These are phyloP conservation scores for Trichoderma polysporum DNA, from an alignment of 2,329 filamentous ascomycete species.

Conservation along the genomic window DNA sequence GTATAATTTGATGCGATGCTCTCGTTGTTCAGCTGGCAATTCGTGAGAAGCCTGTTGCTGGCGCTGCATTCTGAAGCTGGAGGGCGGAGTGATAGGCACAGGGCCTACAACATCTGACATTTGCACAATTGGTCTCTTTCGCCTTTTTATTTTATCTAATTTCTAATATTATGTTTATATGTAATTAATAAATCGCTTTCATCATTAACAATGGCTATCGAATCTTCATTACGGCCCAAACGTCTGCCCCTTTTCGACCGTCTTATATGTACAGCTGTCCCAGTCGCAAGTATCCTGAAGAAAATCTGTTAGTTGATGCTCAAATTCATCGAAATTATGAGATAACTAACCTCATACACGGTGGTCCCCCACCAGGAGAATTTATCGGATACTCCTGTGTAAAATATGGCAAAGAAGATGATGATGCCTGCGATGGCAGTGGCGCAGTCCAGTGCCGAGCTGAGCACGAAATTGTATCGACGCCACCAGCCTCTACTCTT, in stretches of 20 bases:
- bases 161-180: neutral
- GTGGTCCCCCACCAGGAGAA: conserved; percentile 35
- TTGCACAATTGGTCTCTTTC: neutral
- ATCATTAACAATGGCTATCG: neutral
- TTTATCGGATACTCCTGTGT: conserved; percentile 30
- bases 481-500: conserved; percentile 33
- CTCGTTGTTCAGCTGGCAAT: neutral
- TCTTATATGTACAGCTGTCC: conserved; percentile 12
- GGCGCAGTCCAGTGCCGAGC: conserved; percentile 34
- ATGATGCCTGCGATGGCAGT: conserved; percentile 35
- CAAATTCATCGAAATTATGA: neutral
- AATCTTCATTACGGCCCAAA: neutral
- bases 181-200: neutral
- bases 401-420: conserved; percentile 37
- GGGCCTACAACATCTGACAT: no score
- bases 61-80: no score
- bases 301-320: neutral
- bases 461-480: conserved; percentile 35
- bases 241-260: neutral
- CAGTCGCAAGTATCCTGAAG: conserved; percentile 10
- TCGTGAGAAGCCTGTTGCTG: neutral
- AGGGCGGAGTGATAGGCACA: no score
- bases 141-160: neutral
- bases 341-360: neutral
- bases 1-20: neutral